phyloP scores from a whole-genome alignment of 1,284 basidiomycete genomes.

The Cystobasidium slooffiae region DNA sequence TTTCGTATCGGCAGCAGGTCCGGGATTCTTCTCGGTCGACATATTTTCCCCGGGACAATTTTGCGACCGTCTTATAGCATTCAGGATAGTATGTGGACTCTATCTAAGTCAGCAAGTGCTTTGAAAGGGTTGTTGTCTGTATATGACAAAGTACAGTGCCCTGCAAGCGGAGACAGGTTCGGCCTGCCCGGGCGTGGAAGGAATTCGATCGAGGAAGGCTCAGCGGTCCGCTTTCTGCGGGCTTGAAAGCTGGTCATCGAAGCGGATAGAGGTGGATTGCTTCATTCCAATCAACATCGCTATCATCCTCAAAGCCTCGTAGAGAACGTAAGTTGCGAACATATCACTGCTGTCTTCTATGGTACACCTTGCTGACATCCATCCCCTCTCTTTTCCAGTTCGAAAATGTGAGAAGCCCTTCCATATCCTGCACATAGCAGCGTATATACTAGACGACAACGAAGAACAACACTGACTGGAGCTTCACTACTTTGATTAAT shows the following conservation, averaged over 20 bases:
- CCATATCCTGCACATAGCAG: background rate
- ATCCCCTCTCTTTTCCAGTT: background rate
- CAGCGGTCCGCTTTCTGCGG: background rate
- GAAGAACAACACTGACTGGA: background rate
- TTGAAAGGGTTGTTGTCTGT: background rate
- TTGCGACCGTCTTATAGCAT: background rate
- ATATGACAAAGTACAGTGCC: background rate
- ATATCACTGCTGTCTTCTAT: background rate
- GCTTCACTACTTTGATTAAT: background rate
- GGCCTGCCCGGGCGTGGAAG: background rate
- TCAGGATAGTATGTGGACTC: background rate
- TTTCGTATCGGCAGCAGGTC: background rate
- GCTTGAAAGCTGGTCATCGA: background rate
- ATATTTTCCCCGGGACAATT: background rate
- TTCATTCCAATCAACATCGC: background rate
- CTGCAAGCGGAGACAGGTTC: background rate
- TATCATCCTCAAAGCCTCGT: constrained; percentile 27
- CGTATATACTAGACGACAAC: background rate
- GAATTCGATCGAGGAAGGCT: constrained; percentile 25
- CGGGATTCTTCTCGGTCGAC: background rate
- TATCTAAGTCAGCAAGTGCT: background rate
- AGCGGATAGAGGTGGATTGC: background rate
- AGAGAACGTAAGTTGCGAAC: constrained; percentile 10
- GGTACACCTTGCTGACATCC: constrained; percentile 14
- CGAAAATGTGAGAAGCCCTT: constrained; percentile 22